Evolutionary conservation across 2,329 filamentous ascomycete species (phyloP).

Genomic region (Claviceps pazoutovae): DNA sequence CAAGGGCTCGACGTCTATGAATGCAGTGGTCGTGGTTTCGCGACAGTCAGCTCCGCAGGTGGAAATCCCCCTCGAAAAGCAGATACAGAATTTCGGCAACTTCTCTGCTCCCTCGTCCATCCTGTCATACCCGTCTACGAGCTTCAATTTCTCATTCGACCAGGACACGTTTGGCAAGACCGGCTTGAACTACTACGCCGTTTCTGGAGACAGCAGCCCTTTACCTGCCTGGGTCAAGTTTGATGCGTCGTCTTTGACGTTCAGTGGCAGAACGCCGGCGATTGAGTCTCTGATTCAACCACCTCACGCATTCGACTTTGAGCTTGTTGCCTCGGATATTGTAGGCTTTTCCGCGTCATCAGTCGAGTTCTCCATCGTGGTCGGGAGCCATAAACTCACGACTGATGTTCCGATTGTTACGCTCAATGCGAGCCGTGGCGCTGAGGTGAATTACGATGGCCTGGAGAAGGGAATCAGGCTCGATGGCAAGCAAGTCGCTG

Average conservation of each 20-base stretch:
- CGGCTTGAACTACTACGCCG: slow-evolving; percentile 59
- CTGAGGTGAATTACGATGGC: slow-evolving; percentile 35
- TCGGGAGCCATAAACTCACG: slow-evolving; percentile 56
- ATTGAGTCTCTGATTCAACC: slow-evolving; percentile 48
- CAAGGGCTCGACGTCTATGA: slow-evolving; percentile 47
- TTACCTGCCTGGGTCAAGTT: slow-evolving; percentile 79
- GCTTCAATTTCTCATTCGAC: slow-evolving; percentile 40
- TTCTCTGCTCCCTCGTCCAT: slow-evolving; percentile 48
- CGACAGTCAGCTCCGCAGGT: slow-evolving; percentile 39
- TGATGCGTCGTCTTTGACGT: slow-evolving; percentile 46
- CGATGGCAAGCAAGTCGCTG: slow-evolving; percentile 37
- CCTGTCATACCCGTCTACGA: slow-evolving; percentile 36
- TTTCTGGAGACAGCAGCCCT: slow-evolving; percentile 63
- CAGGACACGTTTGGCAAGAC: slow-evolving; percentile 47
- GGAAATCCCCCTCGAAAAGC: slow-evolving; percentile 40
- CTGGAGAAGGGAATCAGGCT: slow-evolving; percentile 39
- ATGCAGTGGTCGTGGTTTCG: slow-evolving; percentile 58
- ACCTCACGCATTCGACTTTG: slow-evolving; percentile 58
- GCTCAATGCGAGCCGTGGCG: slow-evolving; percentile 42
- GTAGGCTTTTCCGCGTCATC: slow-evolving; percentile 59
- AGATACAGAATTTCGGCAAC: slow-evolving; percentile 43
- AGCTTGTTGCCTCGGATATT: slow-evolving; percentile 65
- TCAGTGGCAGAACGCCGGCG: slow-evolving; percentile 57
- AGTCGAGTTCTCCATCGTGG: slow-evolving; percentile 54
- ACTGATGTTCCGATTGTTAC: slow-evolving; percentile 43